These are phyloP conservation scores for Fusarium poae DNA, from an alignment of 2,329 filamentous ascomycete species.

Conservation along the genomic window DNA sequence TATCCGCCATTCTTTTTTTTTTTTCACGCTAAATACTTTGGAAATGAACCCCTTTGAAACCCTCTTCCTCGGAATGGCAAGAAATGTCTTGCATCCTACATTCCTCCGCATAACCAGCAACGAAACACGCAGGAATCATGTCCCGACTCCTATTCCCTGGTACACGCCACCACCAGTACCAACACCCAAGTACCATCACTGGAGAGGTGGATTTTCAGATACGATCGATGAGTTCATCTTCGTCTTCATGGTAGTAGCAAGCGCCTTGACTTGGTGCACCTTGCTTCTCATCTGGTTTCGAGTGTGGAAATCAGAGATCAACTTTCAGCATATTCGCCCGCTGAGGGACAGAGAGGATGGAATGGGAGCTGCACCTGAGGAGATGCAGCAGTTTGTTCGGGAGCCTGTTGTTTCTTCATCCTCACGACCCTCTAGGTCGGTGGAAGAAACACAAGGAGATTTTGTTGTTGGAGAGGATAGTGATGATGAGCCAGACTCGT, in stretches of 20 bases:
- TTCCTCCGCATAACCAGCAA: neutral
- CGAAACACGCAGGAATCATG: neutral
- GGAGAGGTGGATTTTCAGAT: neutral
- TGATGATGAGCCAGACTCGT: neutral
- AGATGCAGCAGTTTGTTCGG: neutral
- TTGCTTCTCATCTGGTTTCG: conserved; percentile 3
- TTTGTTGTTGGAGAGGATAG: neutral
- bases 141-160: conserved; percentile 4
- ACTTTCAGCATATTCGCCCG: neutral
- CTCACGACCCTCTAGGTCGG: neutral
- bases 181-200: neutral
- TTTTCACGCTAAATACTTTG: no score
- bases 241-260: neutral
- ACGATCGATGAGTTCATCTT: neutral
- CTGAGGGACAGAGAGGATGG: neutral
- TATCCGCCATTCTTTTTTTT: neutral
- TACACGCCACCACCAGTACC: neutral
- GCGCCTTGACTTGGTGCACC: neutral
- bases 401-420: neutral
- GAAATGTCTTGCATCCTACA: neutral
- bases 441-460: neutral
- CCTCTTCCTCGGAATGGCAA: conserved; percentile 3
- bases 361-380: neutral
- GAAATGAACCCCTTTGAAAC: neutral
- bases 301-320: neutral